Evolutionary conservation across 192 early-diverging fungal genomes (phyloP).

Genomic region (Backusella psychrophila): DNA sequence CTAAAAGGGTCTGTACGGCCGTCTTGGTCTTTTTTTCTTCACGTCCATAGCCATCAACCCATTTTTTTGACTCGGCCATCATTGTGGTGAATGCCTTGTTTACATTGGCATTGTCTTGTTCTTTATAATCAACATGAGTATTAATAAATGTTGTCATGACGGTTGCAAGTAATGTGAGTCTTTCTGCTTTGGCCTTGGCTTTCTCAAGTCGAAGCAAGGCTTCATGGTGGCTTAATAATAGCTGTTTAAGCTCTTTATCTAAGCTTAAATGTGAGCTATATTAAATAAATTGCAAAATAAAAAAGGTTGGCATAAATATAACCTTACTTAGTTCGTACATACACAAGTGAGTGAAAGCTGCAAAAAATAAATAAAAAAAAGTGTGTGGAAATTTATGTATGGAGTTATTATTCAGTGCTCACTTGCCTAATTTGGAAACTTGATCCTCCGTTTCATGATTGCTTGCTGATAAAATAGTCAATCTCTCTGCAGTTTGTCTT

Average conservation of each 20-base stretch:
- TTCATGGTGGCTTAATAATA: background rate
- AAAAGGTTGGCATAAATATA: background rate
- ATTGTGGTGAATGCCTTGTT: background rate
- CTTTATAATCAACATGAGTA: background rate
- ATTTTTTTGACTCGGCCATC: background rate
- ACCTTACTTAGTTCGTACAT: constrained; percentile 1
- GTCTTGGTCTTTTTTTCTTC: background rate
- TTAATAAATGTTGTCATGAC: background rate
- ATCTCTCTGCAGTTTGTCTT: too few species aligned
- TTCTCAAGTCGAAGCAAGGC: background rate
- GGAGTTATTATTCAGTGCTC: background rate
- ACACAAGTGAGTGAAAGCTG: background rate
- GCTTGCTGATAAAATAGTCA: too few species aligned
- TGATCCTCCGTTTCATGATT: too few species aligned
- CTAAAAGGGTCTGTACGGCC: background rate
- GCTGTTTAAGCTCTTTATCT: background rate
- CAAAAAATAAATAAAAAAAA: background rate
- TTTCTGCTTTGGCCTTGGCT: background rate
- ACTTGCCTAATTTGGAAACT: too few species aligned
- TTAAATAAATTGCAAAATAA: background rate
- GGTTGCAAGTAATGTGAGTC: background rate
- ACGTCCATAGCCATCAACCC: background rate
- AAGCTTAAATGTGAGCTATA: background rate
- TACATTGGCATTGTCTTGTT: background rate
- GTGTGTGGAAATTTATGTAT: background rate